Evolutionary conservation across 2,329 filamentous ascomycete species (phyloP), one percentile per base, ranked within the genome.

Genomic region (Pseudocercospora pini-densiflorae): DNA sequence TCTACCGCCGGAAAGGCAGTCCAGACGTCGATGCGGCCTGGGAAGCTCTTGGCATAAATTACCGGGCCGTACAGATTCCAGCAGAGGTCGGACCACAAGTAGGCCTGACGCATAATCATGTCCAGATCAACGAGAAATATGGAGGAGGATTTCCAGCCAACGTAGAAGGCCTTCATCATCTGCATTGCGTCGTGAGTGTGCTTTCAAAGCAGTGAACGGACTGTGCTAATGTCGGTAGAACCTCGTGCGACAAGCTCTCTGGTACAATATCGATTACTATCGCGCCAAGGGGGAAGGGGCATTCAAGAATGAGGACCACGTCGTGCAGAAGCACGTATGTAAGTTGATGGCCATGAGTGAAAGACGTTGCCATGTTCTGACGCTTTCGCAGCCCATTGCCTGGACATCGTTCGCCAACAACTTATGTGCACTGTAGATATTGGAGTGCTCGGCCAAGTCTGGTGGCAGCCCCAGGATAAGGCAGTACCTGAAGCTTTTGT

Each of bases 401-500:
- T 90, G 33, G 88, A 90, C 68, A 86, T 86, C 5, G 69, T 90
- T 59, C 84, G 88, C 0, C 88, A 90, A 73, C 85, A 88, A n/a
- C 80, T 90, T 12, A 89, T 89, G 86, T 90, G 88, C 76, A 86
- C 84, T 24, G 80, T 86, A 27, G 88, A 90, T 70, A 84, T 86
- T 4, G 87, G 83, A 0, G 82, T 90, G 0, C 80, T 89, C 0
- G 87, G 87, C 10, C 87, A 90, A 70, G 83, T 89, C 5, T 90
- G 88, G 87, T 84, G 83, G 40, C 79, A 87, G 27, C 75, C 77
- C 1, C 71, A 79, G 1, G 75, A 80, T 8, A 49, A 62, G n/a
- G 60, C 69, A 6, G 55, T 57, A 2, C 82, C 84, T 0, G 77
- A 79, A 51, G 81, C 86, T 0, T 89, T 87, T 68, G 86, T 87